Evolutionary conservation across 2,329 filamentous ascomycete genomes (phyloP).

Genomic region (Monosporascus sp.): DNA sequence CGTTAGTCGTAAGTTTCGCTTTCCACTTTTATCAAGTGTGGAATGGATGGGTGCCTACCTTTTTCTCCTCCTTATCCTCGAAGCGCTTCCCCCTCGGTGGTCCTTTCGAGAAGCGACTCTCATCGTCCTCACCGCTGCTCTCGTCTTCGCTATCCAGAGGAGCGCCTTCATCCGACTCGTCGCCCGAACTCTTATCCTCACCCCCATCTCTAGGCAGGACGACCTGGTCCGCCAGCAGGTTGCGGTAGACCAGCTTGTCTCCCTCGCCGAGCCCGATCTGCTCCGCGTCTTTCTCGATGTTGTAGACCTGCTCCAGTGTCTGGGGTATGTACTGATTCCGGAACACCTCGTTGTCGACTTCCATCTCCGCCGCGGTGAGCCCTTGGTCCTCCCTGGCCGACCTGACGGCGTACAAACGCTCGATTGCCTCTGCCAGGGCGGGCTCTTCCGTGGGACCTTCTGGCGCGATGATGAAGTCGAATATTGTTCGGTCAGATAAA

Average conservation of each 20-base stretch:
- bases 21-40: not conserved
- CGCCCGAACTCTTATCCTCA: slow-evolving; percentile 31
- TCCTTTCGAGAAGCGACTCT: slow-evolving; percentile 58
- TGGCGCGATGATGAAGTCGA: slow-evolving; percentile 70
- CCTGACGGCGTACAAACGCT: slow-evolving; percentile 60
- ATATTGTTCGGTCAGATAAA: slow-evolving; percentile 72
- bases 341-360: slow-evolving; percentile 88
- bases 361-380: slow-evolving; percentile 50
- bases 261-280: slow-evolving; percentile 69
- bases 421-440: slow-evolving; percentile 56
- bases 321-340: slow-evolving; percentile 95
- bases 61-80: slow-evolving; percentile 87
- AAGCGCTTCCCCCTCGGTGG: slow-evolving; percentile 76
- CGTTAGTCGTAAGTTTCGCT: slow-evolving; percentile 16
- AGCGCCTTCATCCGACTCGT: slow-evolving; percentile 45
- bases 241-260: slow-evolving; percentile 76
- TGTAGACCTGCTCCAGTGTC: slow-evolving; percentile 92
- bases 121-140: slow-evolving; percentile 40
- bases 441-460: slow-evolving; percentile 57
- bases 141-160: slow-evolving; percentile 38
- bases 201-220: slow-evolving; percentile 34
- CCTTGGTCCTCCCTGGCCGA: slow-evolving; percentile 45
- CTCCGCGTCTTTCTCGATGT: slow-evolving; percentile 85
- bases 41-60: slow-evolving; percentile 37
- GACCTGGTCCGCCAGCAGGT: slow-evolving; percentile 70